phyloP scores from a whole-genome alignment of 495 filamentous ascomycete genomes.

The Talaromyces ruber region DNA sequence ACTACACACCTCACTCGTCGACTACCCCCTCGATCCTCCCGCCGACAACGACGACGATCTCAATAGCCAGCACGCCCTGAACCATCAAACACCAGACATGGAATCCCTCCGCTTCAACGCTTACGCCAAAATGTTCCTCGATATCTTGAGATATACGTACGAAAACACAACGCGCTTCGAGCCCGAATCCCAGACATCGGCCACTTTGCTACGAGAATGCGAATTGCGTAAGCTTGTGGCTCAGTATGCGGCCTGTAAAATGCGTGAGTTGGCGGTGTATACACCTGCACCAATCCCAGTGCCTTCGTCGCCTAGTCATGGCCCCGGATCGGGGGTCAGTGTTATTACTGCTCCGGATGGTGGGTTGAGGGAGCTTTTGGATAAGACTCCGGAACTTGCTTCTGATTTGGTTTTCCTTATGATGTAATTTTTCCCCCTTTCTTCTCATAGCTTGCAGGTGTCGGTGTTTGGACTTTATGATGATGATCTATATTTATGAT shows the following conservation, averaged over 20 bases:
- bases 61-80: background rate
- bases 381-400: slow-evolving; percentile 33
- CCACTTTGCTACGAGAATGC: slow-evolving; percentile 38
- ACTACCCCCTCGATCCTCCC: slow-evolving; percentile 19
- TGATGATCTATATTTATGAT: background rate
- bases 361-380: slow-evolving; percentile 28
- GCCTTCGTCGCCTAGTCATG: slow-evolving; percentile 7
- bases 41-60: slow-evolving; percentile 4
- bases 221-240: slow-evolving; percentile 34
- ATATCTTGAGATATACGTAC: slow-evolving; percentile 34
- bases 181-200: slow-evolving; percentile 31
- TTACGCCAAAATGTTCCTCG: slow-evolving; percentile 29
- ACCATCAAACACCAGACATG: background rate
- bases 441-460: background rate
- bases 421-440: slow-evolving; percentile 17
- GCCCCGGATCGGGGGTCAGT: slow-evolving; percentile 8
- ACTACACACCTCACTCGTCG: slow-evolving; percentile 28
- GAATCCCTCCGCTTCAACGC: slow-evolving; percentile 11
- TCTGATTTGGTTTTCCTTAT: slow-evolving; percentile 41
- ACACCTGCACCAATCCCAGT: slow-evolving; percentile 20
- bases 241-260: slow-evolving; percentile 37
- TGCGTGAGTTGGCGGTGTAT: slow-evolving; percentile 32
- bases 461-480: background rate
- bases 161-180: slow-evolving; percentile 34
- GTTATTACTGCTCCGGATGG: slow-evolving; percentile 12